Conservation (phyloP, 2,329 filamentous ascomycete genomes). For the Fusarium sambucinum region DNA sequence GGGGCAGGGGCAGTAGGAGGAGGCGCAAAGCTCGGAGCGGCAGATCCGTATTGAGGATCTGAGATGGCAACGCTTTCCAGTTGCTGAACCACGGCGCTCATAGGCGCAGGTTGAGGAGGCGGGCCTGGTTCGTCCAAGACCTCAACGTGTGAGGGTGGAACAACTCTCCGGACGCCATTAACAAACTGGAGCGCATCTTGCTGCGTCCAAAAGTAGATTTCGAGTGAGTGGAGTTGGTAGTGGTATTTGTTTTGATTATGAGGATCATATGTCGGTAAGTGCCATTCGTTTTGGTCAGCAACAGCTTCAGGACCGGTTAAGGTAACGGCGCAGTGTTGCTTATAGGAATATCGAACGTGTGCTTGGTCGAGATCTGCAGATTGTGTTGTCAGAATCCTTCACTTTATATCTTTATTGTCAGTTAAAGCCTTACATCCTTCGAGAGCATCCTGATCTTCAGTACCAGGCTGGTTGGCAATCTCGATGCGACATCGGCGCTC, state of each 20-base stretch:
- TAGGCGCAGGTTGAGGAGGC: conserved; percentile 60
- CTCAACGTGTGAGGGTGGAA: conserved; percentile 71
- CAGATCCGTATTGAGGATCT: conserved; percentile 61
- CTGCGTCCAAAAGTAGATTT: conserved; percentile 84
- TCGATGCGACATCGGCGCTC: conserved; percentile 78
- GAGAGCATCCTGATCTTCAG: conserved; percentile 82
- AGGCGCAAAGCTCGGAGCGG: conserved; percentile 41
- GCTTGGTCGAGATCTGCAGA: conserved; percentile 72
- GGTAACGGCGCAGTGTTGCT: conserved; percentile 77
- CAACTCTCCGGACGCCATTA: conserved; percentile 73
- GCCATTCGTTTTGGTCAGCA: conserved; percentile 73
- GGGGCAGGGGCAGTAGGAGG: conserved; percentile 43
- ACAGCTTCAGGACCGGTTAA: conserved; percentile 69
- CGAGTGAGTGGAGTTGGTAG: conserved; percentile 80
- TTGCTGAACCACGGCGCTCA: conserved; percentile 79
- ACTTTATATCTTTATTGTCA: conserved; percentile 18
- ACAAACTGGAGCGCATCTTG: conserved; percentile 78
- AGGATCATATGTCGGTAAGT: conserved; percentile 78
- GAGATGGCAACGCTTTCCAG: conserved; percentile 78
- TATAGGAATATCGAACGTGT: conserved; percentile 77
- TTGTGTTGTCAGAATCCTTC: conserved; percentile 23
- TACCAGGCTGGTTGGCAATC: conserved; percentile 80
- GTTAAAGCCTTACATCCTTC: conserved; percentile 72
- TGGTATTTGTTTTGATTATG: conserved; percentile 82
- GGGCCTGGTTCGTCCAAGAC: conserved; percentile 73